Conservation (phyloP, 768 basidiomycete genomes). For the Suillus brevipes region DNA sequence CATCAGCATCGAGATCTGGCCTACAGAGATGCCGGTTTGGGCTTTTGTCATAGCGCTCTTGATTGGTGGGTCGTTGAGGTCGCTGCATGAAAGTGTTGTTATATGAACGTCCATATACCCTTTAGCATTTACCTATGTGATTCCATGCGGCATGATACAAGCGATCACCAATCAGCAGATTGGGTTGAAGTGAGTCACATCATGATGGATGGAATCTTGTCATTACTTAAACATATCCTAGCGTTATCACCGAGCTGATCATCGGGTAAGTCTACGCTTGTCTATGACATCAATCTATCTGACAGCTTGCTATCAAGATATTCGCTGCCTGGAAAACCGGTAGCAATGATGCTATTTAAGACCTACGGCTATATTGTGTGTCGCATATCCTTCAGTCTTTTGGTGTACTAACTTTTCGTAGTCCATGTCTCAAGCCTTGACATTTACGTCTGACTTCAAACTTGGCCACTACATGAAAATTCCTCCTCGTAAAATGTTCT, state of each 20-base stretch:
- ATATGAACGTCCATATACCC: not conserved
- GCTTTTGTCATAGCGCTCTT: slow-evolving; percentile 68
- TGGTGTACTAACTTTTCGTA: slow-evolving; percentile 2
- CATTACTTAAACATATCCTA: slow-evolving; percentile 15
- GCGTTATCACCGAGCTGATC: slow-evolving; percentile 78
- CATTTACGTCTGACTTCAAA: slow-evolving; percentile 76
- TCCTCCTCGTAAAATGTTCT: slow-evolving; percentile 74
- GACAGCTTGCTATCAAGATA: slow-evolving; percentile 38
- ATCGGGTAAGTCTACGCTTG: slow-evolving; percentile 47
- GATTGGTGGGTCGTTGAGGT: slow-evolving; percentile 34
- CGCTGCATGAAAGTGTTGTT: not conserved
- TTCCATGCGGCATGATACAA: slow-evolving; percentile 58
- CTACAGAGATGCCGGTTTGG: slow-evolving; percentile 69
- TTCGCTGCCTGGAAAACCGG: slow-evolving; percentile 70
- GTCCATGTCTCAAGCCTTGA: slow-evolving; percentile 49
- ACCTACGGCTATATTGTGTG: slow-evolving; percentile 70
- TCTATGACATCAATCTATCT: not conserved
- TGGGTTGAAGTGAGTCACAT: slow-evolving; percentile 48
- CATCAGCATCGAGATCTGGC: slow-evolving; percentile 71
- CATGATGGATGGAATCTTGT: not conserved
- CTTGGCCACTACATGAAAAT: slow-evolving; percentile 68
- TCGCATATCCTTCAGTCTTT: slow-evolving; percentile 15
- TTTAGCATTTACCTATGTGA: slow-evolving; percentile 43
- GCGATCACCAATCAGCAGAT: slow-evolving; percentile 83
- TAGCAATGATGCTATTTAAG: slow-evolving; percentile 89